Base-by-base conservation (phyloP, 129 eudicot genomes). In the Scalesia atractyloides region DNA sequence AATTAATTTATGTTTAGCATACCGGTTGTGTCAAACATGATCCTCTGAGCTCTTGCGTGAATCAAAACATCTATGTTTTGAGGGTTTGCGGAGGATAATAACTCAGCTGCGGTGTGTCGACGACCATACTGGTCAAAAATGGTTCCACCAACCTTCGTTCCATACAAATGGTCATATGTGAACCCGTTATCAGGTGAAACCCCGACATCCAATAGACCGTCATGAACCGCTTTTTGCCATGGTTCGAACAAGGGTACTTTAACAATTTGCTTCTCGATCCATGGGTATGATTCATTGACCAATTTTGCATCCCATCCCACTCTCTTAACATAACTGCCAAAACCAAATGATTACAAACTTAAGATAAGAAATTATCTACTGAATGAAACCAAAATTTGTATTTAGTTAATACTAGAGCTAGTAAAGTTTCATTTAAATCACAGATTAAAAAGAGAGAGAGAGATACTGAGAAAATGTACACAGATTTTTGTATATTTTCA, bases 121-220 rank as follows among this genome's bases (percentile, higher is more conserved):
- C 85, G 91, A 4, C 91, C 97, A 22, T 44, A 76, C 33, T 76
- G 68, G 24, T 94, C 98, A 69, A 94, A 94, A 52, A 87, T 88
- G 59, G 96, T 90, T 15, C 98, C 98, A 24, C 98, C 96, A 47
- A 89, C 87, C 63, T 93, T 93, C 26, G 98, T 89, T 47, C 98
- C 98, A 12, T 85, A 84, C n/a, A 87, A n/a, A 76, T 93, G 98
- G 65, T 93, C 96, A 68, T 83, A 93, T 30, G 96, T 87, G 77
- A 83, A 87, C 41, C 98, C 98, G 49, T 93, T 93, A 72, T 77
- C 68, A 18, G 98, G 98, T n/a, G 95, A 84, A 56, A 93, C 26
- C 56, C 98, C 97, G 12, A 71, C 78, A 20, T 93, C 96, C 54
- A 93, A 19, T 1, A 93, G 83, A 62, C 95, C 85, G 2, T 88